Evolutionary conservation across 768 basidiomycete species (phyloP).

Genomic region (Kwoniella bestiolae): DNA sequence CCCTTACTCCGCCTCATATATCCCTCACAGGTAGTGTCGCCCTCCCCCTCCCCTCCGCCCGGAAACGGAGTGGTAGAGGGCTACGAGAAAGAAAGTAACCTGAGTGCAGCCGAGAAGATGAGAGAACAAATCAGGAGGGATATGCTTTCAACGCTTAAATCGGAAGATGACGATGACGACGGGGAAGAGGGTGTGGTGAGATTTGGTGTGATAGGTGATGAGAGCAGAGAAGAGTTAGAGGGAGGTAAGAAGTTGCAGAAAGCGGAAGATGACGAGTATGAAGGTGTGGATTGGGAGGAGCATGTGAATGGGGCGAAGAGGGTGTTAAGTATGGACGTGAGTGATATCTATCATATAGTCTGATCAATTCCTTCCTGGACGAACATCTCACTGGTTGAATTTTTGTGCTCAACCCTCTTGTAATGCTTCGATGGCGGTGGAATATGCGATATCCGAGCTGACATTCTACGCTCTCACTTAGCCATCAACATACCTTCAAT

Average conservation of each 20-base stretch:
- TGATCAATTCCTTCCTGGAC: no score
- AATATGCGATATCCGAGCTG: no score
- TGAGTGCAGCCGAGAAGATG: conserved; percentile 50
- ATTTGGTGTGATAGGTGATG: conserved; percentile 9
- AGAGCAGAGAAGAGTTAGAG: conserved; percentile 7
- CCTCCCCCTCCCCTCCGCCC: conserved; percentile 29
- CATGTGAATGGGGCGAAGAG: conserved; percentile 47
- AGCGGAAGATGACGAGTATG: conserved; percentile 14
- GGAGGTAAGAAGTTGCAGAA: conserved; percentile 1
- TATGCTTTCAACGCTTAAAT: conserved; percentile 38
- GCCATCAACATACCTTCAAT: conserved; percentile 46
- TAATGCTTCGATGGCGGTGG: no score
- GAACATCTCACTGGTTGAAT: no score
- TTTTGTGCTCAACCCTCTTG: no score
- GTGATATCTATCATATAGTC: conserved; percentile 22
- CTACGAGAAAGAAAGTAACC: conserved; percentile 25
- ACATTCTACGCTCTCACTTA: conserved; percentile 10
- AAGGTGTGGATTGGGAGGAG: conserved; percentile 42
- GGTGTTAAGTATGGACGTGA: conserved; percentile 54
- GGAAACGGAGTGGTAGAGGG: background rate
- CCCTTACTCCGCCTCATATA: conserved; percentile 47
- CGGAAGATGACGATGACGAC: conserved; percentile 23
- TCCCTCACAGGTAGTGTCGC: conserved; percentile 42
- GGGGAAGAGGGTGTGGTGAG: conserved; percentile 23
- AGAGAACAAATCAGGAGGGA: conserved; percentile 51